These are phyloP conservation scores for Solanum piurae DNA, from an alignment of 257 asterid species.

Conservation along the genomic window DNA sequence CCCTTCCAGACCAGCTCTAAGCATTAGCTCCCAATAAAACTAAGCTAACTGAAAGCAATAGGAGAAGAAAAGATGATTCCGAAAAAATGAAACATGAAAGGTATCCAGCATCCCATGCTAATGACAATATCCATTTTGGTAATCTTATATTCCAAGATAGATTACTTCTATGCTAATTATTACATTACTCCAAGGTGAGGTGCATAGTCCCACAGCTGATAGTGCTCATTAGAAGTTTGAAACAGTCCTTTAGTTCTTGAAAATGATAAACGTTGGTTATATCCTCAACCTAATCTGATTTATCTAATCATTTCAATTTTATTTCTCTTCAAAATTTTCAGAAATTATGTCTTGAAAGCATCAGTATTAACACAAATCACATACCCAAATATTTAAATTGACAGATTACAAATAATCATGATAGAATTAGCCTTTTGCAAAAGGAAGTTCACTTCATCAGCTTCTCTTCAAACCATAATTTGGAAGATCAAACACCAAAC, in stretches of 20 bases:
- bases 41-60: not conserved
- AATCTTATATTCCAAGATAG: not conserved
- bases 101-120: not conserved
- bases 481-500: not conserved
- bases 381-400: not conserved
- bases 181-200: not conserved
- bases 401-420: not conserved
- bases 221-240: not conserved
- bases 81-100: not conserved
- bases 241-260: not conserved
- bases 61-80: not conserved
- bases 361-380: not conserved
- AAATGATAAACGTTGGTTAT: not conserved
- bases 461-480: not conserved
- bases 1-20: not conserved
- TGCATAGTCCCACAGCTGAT: not conserved
- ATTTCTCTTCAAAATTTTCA: not conserved
- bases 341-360: not conserved
- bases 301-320: not conserved
- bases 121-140: not conserved
- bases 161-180: not conserved
- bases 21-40: not conserved
- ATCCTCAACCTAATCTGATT: not conserved
- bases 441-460: not conserved
- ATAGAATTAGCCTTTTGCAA: not conserved